Conservation (phyloP, 2,329 filamentous ascomycete species). For the Pyricularia sp. region DNA sequence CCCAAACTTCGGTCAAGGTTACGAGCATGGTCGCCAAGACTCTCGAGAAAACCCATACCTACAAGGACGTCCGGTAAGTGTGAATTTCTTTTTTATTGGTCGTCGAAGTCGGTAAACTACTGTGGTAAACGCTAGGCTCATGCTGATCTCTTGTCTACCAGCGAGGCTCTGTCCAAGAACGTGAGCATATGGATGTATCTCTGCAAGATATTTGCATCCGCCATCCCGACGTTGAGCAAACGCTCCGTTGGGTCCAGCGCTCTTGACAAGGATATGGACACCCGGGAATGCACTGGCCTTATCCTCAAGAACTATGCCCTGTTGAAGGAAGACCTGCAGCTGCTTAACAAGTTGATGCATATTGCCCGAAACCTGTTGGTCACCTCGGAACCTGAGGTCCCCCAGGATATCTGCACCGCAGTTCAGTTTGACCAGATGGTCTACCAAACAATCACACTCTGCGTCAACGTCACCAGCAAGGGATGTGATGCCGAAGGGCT, state of each 20-base stretch:
- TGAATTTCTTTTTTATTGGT: background rate
- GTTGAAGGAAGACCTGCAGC: conserved; percentile 48
- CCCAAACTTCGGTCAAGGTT: conserved; percentile 39
- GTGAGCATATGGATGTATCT: conserved; percentile 54
- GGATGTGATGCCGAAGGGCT: conserved; percentile 51
- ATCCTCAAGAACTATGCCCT: conserved; percentile 49
- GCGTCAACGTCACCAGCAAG: conserved; percentile 54
- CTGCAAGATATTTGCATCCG: conserved; percentile 46
- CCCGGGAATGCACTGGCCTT: conserved; percentile 47
- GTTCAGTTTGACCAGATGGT: conserved; percentile 54
- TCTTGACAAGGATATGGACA: conserved; percentile 41
- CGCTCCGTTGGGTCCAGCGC: conserved; percentile 45
- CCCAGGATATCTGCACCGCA: conserved; percentile 51
- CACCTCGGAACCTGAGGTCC: conserved; percentile 49
- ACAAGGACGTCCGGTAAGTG: conserved; percentile 39
- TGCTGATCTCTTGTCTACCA: conserved; percentile 13
- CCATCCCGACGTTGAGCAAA: conserved; percentile 46
- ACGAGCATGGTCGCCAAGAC: conserved; percentile 46
- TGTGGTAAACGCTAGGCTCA: too few species aligned
- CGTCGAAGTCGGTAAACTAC: too few species aligned
- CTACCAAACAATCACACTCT: conserved; percentile 51
- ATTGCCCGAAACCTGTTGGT: conserved; percentile 53
- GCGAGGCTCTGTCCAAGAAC: conserved; percentile 47
- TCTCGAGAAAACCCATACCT: conserved; percentile 49
- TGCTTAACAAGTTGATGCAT: conserved; percentile 54